Conservation (phyloP, 2,329 filamentous ascomycete species). For the Metarhizium rileyi region DNA sequence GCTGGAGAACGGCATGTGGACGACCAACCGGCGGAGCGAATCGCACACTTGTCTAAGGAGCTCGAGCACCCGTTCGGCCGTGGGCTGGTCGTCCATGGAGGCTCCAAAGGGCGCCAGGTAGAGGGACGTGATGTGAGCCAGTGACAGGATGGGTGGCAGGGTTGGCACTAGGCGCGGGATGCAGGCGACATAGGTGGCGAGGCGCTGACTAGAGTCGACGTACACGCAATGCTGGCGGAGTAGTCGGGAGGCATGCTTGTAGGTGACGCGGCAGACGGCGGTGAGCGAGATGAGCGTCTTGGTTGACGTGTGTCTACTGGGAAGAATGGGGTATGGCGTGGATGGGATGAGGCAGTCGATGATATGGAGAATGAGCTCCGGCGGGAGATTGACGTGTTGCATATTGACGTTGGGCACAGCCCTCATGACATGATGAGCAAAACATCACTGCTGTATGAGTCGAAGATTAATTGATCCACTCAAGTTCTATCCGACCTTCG, state of each 20-base stretch:
- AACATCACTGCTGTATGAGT: no score
- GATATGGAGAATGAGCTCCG: constrained; percentile 25
- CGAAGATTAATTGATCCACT: no score
- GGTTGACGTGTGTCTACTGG: constrained; percentile 28
- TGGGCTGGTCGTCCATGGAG: constrained; percentile 28
- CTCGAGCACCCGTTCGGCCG: constrained; percentile 29
- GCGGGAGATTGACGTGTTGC: constrained; percentile 16
- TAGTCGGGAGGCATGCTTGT: constrained; percentile 28
- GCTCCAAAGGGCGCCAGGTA: constrained; percentile 30
- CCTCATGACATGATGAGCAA: not conserved
- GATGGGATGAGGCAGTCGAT: constrained; percentile 25
- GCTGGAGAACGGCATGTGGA: constrained; percentile 37
- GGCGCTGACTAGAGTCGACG: constrained; percentile 28
- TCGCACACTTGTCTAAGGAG: constrained; percentile 30
- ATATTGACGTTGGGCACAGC: not conserved
- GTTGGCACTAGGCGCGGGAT: constrained; percentile 22
- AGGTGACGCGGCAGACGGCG: constrained; percentile 31
- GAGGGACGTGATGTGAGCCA: constrained; percentile 28
- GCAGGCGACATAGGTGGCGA: constrained; percentile 23
- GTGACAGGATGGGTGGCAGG: constrained; percentile 18
- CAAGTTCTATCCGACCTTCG: no score
- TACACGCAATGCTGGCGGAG: constrained; percentile 36
- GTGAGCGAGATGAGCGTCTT: constrained; percentile 35
- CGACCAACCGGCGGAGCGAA: constrained; percentile 33
- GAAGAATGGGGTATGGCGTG: constrained; percentile 22